Base-by-base conservation (phyloP, 1,139 yeast species). In the Saccharomyces hybrid region DNA sequence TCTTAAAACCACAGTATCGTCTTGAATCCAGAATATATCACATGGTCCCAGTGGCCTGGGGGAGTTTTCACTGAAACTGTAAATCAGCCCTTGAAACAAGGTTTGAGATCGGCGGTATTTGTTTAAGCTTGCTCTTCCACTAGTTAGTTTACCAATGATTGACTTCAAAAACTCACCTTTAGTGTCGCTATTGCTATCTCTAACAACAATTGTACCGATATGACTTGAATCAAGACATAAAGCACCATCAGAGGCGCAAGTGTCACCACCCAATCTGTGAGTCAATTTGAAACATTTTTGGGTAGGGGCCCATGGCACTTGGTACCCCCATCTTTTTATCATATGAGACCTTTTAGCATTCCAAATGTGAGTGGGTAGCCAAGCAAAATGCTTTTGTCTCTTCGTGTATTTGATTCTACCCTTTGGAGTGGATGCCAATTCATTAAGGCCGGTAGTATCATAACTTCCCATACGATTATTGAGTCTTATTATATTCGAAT, bases 281-380 rank as follows among this genome's bases (percentile, higher is more conserved):
- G 88, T 82, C 14, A 83, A 70, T 54, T 90, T 80, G 67, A 81
- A 93, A 61, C 90, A 86, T 70, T 93, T 95, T 66, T 88, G 95
- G 1, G 97, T 88, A 0, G 99, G 98, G 16, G 82, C 76, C 58
- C 78, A 73, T 0, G 97, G 95, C 9, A 95, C 78, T 58, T 86
- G 87, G 70, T 79, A 90, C 0, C 93, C 95, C 87, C 91, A 86
- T 60, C 83, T 73, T 61, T 83, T 84, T 28, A 80, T 78, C 86
- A 95, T 79, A 65, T 91, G 96, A 7, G 95, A 89, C 59, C 99
- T 76, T 67, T 95, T 95, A 2, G 95, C 95, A 66, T 91, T 96
- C 98, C 98, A 95, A 1, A 90, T 78, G 70, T 95, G 99, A 0
- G 97, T 86, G 0, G 97, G 93, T 32, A 88, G 70, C 99, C 99